A percentile compares a stretch with the other conserved stretches of the same genome.
Evolutionary conservation across 2,329 filamentous ascomycete genomes (phyloP).

Genomic region (Botrytis pseudocinerea): DNA sequence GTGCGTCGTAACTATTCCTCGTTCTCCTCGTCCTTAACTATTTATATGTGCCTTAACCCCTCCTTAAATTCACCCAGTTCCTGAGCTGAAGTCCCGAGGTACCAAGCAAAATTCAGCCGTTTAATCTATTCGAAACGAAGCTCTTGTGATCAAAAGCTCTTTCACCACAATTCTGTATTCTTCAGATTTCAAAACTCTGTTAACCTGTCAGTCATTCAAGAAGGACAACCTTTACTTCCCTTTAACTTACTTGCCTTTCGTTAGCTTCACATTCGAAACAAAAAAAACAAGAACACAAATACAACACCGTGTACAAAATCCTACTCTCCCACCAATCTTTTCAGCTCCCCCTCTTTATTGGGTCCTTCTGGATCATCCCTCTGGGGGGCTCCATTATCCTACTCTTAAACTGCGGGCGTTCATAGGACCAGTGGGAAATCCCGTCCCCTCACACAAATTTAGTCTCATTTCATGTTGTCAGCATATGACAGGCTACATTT

Average conservation of each 20-base stretch:
- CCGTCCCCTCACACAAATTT: not conserved
- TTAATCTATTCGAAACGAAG: not conserved
- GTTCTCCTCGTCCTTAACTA: not conserved
- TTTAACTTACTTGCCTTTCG: not conserved
- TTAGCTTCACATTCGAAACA: not conserved
- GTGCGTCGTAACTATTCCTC: not conserved
- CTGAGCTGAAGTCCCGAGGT: not conserved
- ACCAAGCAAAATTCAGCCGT: not conserved
- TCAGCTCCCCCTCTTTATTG: constrained; percentile 16
- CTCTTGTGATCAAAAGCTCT: not conserved
- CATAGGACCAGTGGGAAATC: not conserved
- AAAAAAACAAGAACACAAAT: not conserved
- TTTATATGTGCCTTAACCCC: not conserved
- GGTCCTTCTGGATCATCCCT: not conserved
- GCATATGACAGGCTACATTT: constrained; percentile 9
- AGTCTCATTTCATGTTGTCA: constrained; percentile 10
- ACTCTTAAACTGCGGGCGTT: not conserved
- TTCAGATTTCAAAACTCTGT: not conserved
- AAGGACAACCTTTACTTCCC: not conserved
- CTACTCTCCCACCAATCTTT: not conserved
- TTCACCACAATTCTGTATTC: not conserved
- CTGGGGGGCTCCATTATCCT: not conserved
- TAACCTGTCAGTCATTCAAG: not conserved
- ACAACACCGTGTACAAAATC: constrained; percentile 13
- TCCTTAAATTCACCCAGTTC: not conserved